These are phyloP conservation scores for Sicyos baderoa DNA, from an alignment of 306 rosid species.

Conservation along the genomic window DNA sequence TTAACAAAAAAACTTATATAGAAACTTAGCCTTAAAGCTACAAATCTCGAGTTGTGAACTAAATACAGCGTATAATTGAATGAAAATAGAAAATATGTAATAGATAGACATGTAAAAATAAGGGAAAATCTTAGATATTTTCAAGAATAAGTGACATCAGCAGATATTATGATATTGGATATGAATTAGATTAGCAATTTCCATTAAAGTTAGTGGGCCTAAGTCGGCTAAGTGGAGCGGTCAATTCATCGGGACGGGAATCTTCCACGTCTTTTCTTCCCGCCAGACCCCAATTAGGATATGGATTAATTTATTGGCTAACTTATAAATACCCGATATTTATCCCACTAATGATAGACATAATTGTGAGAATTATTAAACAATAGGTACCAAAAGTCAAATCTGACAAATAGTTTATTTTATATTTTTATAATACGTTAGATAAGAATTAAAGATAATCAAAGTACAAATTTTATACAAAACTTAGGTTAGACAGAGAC, in stretches of 20 bases:
- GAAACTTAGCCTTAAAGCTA: not conserved
- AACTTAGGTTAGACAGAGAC: too few species aligned
- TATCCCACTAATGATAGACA: too few species aligned
- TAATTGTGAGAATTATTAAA: too few species aligned
- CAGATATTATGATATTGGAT: not conserved
- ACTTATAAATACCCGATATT: too few species aligned
- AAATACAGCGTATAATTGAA: too few species aligned
- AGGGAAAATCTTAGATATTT: not conserved
- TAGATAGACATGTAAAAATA: not conserved
- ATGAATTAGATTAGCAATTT: not conserved
- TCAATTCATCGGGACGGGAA: not conserved
- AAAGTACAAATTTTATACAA: too few species aligned
- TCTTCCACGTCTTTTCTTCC: not conserved
- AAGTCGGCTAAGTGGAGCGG: not conserved
- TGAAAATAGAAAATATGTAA: not conserved
- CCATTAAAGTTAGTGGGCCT: not conserved
- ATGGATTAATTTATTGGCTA: too few species aligned
- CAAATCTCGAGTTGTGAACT: not conserved
- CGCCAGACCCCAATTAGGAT: too few species aligned
- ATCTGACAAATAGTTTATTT: too few species aligned
- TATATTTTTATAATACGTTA: too few species aligned
- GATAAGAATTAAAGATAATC: too few species aligned
- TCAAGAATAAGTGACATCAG: not conserved
- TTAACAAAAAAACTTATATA: not conserved
- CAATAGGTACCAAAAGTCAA: too few species aligned